Conservation (phyloP, 1,139 yeast genomes). For the Martiniozyma asiatica region DNA sequence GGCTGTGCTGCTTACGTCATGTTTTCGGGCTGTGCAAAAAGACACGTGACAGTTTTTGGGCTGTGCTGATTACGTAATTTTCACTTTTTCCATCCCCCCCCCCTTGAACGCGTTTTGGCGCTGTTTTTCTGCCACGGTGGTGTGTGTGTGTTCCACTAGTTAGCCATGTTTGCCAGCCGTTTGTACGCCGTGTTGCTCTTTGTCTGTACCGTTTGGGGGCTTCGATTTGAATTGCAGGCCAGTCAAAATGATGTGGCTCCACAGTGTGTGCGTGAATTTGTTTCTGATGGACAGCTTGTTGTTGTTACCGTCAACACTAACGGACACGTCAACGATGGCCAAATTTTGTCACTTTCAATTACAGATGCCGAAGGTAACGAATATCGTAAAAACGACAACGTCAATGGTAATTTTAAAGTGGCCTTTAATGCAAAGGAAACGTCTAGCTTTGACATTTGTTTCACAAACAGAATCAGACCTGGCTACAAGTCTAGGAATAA, state of each 20-base stretch:
- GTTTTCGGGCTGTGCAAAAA: no score
- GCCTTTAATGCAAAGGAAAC: slow-evolving; percentile 78
- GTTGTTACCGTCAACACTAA: slow-evolving; percentile 66
- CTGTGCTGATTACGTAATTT: no score
- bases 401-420: slow-evolving; percentile 52
- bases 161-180: no score
- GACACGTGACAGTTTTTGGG: no score
- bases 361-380: slow-evolving; percentile 63
- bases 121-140: no score
- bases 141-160: no score
- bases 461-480: slow-evolving; percentile 48
- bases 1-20: no score
- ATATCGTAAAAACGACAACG: slow-evolving; percentile 51
- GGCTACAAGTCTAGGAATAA: slow-evolving; percentile 25
- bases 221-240: slow-evolving; percentile 23
- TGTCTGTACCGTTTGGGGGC: no score
- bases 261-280: slow-evolving; percentile 83
- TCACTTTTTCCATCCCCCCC: no score
- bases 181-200: no score
- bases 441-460: slow-evolving; percentile 85
- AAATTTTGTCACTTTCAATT: slow-evolving; percentile 49
- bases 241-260: slow-evolving; percentile 24
- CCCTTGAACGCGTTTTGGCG: no score
- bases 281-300: slow-evolving; percentile 69
- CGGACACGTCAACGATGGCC: slow-evolving; percentile 80